These are phyloP conservation scores for Starmerella tilneyi DNA, from an alignment of 805 yeast genomes.

Conservation along the genomic window DNA sequence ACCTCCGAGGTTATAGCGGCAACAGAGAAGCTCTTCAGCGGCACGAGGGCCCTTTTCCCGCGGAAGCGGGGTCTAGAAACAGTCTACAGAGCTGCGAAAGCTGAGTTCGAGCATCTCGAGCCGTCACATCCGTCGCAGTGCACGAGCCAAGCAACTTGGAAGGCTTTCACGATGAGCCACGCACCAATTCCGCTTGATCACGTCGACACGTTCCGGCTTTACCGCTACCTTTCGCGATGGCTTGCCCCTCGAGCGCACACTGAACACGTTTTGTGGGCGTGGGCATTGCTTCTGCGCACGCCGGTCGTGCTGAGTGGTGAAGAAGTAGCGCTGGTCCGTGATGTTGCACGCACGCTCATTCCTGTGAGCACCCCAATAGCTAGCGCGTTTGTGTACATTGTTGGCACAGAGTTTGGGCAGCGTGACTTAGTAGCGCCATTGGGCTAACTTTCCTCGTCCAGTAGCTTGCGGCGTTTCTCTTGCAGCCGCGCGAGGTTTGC, in stretches of 20 bases:
- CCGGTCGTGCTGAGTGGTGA: conserved; percentile 34
- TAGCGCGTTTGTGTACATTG: conserved; percentile 15
- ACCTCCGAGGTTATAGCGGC: background rate
- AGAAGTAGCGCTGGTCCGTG: conserved; percentile 37
- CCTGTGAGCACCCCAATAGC: conserved; percentile 3
- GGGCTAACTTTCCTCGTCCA: conserved; percentile 2
- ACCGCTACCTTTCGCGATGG: conserved; percentile 40
- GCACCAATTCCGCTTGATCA: conserved; percentile 35
- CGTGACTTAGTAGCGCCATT: conserved; percentile 13
- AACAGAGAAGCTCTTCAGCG: background rate
- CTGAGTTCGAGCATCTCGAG: background rate
- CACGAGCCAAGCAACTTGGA: conserved; percentile 39
- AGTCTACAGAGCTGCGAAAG: background rate
- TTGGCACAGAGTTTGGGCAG: conserved; percentile 23
- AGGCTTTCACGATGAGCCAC: conserved; percentile 32
- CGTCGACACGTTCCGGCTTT: conserved; percentile 31
- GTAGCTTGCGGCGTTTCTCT: conserved; percentile 11
- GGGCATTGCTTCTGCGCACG: conserved; percentile 33
- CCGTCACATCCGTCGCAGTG: conserved; percentile 18
- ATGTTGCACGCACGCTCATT: conserved; percentile 28
- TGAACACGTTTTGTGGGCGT: conserved; percentile 34
- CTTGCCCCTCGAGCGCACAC: conserved; percentile 28
- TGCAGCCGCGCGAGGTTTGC: conserved; percentile 31
- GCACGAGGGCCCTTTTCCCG: background rate
- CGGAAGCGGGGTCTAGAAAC: background rate